phyloP scores from a whole-genome alignment of 2,329 filamentous ascomycete species.

The Ceratocystis destructans region DNA sequence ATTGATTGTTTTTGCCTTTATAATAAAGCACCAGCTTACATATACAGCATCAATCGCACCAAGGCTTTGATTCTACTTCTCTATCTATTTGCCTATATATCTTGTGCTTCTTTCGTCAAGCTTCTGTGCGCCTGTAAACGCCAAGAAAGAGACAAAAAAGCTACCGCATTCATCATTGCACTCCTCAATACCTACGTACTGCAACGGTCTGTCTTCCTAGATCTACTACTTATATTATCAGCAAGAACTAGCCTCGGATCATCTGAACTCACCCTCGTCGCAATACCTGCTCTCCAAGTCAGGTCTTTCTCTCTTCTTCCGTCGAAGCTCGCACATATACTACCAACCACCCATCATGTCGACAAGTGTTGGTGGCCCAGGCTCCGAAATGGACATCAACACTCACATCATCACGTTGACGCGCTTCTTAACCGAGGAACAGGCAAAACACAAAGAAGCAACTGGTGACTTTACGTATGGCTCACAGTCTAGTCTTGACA shows the following conservation, averaged over 20 bases:
- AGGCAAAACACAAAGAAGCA: conserved; percentile 81
- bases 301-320: neutral
- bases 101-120: neutral
- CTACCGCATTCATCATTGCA: no score
- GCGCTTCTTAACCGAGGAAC: conserved; percentile 90
- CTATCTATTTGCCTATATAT: neutral
- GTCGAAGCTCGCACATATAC: neutral
- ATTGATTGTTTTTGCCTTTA: neutral
- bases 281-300: neutral
- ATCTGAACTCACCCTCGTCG: no score
- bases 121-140: no score
- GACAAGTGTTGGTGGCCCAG: conserved; percentile 19
- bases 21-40: neutral
- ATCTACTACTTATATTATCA: no score
- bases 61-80: neutral
- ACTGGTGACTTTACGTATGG: conserved; percentile 93
- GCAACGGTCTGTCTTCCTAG: no score
- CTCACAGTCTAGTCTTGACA: conserved; percentile 3
- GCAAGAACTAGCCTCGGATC: no score
- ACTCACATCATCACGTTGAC: conserved; percentile 93
- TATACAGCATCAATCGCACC: neutral
- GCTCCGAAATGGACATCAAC: conserved; percentile 60
- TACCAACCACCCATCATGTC: conserved; percentile 16
- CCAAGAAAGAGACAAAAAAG: no score
- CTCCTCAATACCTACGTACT: no score